These are phyloP conservation scores for Wickerhamiella kazuoi DNA, from an alignment of 805 yeast species.

Conservation along the genomic window DNA sequence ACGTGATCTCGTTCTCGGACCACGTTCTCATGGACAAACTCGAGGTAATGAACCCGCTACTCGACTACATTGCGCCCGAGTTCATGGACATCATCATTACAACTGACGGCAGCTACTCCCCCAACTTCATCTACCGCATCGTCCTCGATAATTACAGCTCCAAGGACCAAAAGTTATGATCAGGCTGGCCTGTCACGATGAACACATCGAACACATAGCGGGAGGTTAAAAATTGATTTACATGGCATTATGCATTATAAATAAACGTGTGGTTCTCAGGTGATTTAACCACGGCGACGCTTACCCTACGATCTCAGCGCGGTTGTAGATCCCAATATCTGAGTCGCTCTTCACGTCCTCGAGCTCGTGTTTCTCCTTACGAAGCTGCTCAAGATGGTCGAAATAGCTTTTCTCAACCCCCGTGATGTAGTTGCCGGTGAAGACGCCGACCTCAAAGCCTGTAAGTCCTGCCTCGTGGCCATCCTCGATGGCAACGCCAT, in stretches of 20 bases:
- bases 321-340: slow-evolving; percentile 44
- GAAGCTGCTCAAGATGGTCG: slow-evolving; percentile 59
- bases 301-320: slow-evolving; percentile 29
- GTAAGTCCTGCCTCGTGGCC: slow-evolving; percentile 22
- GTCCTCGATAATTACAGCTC: slow-evolving; percentile 85
- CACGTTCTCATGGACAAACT: slow-evolving; percentile 51
- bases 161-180: slow-evolving; percentile 34
- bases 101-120: slow-evolving; percentile 91
- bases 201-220: too few species aligned
- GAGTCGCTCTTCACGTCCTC: slow-evolving; percentile 63
- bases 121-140: slow-evolving; percentile 86
- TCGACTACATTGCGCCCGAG: slow-evolving; percentile 86
- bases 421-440: slow-evolving; percentile 88
- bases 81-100: slow-evolving; percentile 87
- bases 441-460: slow-evolving; percentile 88
- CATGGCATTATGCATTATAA: slow-evolving; percentile 1
- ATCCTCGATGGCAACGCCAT: slow-evolving; percentile 23
- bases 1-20: slow-evolving; percentile 62
- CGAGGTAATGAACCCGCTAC: slow-evolving; percentile 71
- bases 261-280: neutral
- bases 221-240: too few species aligned
- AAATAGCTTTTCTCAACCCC: slow-evolving; percentile 76
- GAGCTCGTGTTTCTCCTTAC: slow-evolving; percentile 56
- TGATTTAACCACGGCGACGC: neutral
- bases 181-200: too few species aligned